Conservation (phyloP, 139 green algal genomes). For the Pleodorina starrii region DNA sequence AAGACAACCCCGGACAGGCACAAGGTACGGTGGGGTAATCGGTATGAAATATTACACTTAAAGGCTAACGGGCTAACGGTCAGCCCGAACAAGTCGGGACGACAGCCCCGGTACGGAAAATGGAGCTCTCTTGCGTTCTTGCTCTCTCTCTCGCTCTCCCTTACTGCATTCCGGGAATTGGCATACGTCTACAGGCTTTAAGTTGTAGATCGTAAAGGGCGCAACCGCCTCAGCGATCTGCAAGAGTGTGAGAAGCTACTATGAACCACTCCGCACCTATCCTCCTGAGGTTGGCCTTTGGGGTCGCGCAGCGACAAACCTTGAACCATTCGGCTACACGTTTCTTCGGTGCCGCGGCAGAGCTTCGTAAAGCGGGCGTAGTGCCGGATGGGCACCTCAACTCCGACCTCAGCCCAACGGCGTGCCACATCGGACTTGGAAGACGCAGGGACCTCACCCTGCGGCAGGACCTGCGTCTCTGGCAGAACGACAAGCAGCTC, state of each 20-base stretch:
- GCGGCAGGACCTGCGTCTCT: constrained; percentile 72
- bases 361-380: constrained; percentile 27
- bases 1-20: background rate
- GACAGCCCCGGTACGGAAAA: no score
- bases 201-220: no score
- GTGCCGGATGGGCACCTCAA: constrained; percentile 71
- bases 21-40: no score
- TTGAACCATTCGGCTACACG: background rate
- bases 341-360: background rate
- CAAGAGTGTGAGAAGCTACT: constrained; percentile 4
- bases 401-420: constrained; percentile 67
- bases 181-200: no score
- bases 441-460: constrained; percentile 74
- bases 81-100: no score
- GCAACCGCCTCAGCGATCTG: no score
- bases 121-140: no score
- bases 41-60: no score
- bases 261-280: background rate
- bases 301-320: background rate
- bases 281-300: constrained; percentile 20
- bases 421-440: constrained; percentile 76
- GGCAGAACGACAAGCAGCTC: constrained; percentile 41
- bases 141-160: no score
- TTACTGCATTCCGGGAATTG: no score
- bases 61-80: no score